Evolutionary conservation across 2,329 filamentous ascomycete species (phyloP).

Genomic region (Colletotrichum sp.): DNA sequence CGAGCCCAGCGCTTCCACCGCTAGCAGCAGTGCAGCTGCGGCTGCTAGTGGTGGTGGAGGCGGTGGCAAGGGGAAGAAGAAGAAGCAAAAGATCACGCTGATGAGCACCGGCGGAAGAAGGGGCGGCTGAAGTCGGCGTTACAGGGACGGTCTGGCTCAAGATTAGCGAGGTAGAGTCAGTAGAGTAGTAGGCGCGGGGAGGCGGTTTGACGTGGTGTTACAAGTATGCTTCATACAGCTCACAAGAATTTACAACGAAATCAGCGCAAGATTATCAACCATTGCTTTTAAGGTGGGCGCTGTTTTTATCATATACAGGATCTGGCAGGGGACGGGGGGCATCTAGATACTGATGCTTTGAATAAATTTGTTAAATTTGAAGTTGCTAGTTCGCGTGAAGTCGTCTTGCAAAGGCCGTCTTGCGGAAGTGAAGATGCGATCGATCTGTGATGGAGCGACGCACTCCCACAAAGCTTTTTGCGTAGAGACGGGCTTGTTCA

Average conservation of each 20-base stretch:
- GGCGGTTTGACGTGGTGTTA: not conserved
- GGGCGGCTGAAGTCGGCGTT: constrained; percentile 36
- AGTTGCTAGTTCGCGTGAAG: too few relatives aligned
- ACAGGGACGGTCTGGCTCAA: not conserved
- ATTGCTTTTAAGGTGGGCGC: not conserved
- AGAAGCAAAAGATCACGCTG: constrained; percentile 74
- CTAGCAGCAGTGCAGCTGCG: constrained; percentile 20
- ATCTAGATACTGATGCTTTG: not conserved
- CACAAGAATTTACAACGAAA: not conserved
- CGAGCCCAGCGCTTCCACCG: constrained; percentile 16
- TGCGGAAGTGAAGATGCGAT: too few relatives aligned
- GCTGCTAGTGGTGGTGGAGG: constrained; percentile 26
- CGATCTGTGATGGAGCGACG: too few relatives aligned
- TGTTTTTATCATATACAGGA: not conserved
- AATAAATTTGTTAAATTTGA: not conserved
- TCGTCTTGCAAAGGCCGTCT: too few relatives aligned
- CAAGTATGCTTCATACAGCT: not conserved
- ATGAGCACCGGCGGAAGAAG: constrained; percentile 71
- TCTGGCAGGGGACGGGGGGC: not conserved
- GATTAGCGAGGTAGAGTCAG: not conserved
- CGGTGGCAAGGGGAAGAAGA: constrained; percentile 63
- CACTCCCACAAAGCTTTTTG: too few relatives aligned
- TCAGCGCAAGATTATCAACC: not conserved
- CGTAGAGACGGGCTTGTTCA: too few relatives aligned
- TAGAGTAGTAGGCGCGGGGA: not conserved